Conservation (phyloP, 768 basidiomycete species). For the Leucosporidium yakuticum region DNA sequence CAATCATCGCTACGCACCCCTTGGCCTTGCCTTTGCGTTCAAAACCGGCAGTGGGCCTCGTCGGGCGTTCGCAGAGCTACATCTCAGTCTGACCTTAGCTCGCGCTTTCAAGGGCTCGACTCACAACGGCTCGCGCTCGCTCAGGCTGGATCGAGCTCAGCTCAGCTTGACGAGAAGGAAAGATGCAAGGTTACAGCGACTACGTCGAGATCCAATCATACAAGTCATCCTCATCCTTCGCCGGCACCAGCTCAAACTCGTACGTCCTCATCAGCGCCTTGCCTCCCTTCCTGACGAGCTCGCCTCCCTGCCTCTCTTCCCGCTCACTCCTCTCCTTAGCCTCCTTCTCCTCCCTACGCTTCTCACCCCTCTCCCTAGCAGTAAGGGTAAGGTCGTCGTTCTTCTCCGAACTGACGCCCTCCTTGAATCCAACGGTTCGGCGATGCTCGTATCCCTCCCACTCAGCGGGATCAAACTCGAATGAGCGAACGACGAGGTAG, state of each 20-base stretch:
- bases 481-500: conserved; percentile 70
- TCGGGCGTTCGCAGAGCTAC: conserved; percentile 10
- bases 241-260: conserved; percentile 27
- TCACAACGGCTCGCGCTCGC: too few relatives aligned
- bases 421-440: conserved; percentile 80
- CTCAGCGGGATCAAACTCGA: conserved; percentile 59
- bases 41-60: conserved; percentile 79
- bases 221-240: conserved; percentile 6
- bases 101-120: too few relatives aligned
- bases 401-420: conserved; percentile 58
- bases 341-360: conserved; percentile 1
- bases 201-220: not conserved
- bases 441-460: conserved; percentile 88
- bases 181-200: not conserved
- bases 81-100: too few relatives aligned
- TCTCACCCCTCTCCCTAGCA: conserved; percentile 19
- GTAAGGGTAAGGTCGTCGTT: conserved; percentile 55
- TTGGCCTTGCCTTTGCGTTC: conserved; percentile 99
- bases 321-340: not conserved
- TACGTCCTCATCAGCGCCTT: conserved; percentile 22
- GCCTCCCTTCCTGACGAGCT: conserved; percentile 1
- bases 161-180: not conserved
- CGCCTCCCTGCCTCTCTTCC: not conserved
- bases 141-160: too few relatives aligned
- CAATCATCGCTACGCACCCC: conserved; percentile 45